Evolutionary conservation across 495 filamentous ascomycete species (phyloP), one percentile per base, ranked within the genome.

Genomic region (Xylaria grammica): DNA sequence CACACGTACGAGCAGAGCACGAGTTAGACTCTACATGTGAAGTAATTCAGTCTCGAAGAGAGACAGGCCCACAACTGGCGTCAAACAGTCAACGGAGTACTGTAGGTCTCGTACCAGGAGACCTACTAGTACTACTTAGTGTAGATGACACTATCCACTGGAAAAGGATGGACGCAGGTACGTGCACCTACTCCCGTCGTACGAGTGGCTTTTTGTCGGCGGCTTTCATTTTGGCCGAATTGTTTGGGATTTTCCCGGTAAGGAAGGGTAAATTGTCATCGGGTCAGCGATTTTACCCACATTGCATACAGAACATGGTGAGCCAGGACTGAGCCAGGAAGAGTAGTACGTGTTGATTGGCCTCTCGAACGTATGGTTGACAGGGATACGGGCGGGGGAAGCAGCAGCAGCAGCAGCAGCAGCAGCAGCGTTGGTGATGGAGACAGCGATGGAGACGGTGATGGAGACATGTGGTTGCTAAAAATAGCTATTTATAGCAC

Each of bases 401-500:
- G 32, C 60, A n/a, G n/a, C n/a, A n/a, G 50, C 24, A 30, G 13
- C 30, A 51, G 13, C 8, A 13, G 30, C 22, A 8, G 17, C n/a
- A 34, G 30, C 30, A 49, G 34, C 46, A 42, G 17, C 40, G 7
- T 9, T 17, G 40, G 15, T 17, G 15, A 42, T 36, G 40, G 40
- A 15, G 17, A 17, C 59, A 72, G 66, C 67, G 65, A 60, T 62
- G 55, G 48, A 46, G 20, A 48, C 53, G 45, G 57, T 45, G 30
- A 61, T 29, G 45, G 45, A 45, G 32, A 56, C 62, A 61, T 67
- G 67, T 68, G 56, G 59, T 60, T 69, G 45, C 72, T 74, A 74
- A 66, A 69, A 71, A 74, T 74, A 74, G 66, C 66, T 71, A 72
- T 72, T 69, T 67, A 66, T 72, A 74, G 70, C 70, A 66, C 64